Conservation (phyloP, 192 early-diverging fungal genomes). For the Entophlyctis helioformis region DNA sequence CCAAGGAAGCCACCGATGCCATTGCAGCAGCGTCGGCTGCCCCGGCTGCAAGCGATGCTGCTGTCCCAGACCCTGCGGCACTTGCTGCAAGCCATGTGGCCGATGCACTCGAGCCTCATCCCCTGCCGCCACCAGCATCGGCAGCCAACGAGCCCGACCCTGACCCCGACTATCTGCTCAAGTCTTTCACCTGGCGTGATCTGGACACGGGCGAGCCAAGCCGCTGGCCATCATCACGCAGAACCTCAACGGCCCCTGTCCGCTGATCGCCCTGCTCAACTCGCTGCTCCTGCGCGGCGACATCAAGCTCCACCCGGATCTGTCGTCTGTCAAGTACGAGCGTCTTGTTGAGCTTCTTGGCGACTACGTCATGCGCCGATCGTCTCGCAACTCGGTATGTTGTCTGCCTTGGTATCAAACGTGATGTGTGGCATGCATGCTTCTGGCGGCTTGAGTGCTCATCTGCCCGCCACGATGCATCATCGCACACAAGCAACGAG, state of each 20-base stretch:
- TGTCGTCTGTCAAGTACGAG: constrained; percentile 47
- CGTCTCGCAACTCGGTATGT: background rate
- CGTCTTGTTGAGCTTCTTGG: constrained; percentile 62
- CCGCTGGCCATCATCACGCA: constrained; percentile 73
- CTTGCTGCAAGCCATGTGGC: no score
- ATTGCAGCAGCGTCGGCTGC: no score
- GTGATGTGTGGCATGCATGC: background rate
- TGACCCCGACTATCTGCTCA: constrained; percentile 50
- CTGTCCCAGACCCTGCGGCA: no score
- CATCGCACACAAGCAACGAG: background rate
- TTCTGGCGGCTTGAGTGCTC: background rate
- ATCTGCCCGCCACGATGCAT: background rate
- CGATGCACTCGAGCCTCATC: no score
- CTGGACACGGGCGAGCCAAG: constrained; percentile 24
- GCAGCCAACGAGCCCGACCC: no score
- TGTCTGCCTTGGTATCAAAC: background rate
- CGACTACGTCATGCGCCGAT: constrained; percentile 52
- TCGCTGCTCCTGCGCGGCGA: constrained; percentile 63
- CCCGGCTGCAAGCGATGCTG: no score
- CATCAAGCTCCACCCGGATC: constrained; percentile 41
- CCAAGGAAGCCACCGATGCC: no score
- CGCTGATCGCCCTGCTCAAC: constrained; percentile 74
- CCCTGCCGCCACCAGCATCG: no score
- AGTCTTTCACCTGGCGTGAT: constrained; percentile 58
- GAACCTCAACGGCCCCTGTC: constrained; percentile 89